Conservation (phyloP, 371 early-diverging fungal species). For the Actinomortierella wolfii region DNA sequence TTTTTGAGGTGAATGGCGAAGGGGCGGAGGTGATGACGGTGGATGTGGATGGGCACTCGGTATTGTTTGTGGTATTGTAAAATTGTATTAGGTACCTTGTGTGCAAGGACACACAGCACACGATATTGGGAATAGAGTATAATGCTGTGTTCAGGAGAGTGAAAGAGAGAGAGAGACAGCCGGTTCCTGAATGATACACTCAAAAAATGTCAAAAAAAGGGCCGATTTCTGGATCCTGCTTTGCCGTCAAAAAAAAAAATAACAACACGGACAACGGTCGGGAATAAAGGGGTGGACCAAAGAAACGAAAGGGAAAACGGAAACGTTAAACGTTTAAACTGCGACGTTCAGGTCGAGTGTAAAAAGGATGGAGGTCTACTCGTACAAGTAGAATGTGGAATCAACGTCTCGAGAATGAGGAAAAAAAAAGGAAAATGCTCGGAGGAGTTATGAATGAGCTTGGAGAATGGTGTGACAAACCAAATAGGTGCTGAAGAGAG, state of each 20-base stretch:
- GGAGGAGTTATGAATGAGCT: conserved; percentile 28
- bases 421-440: background rate
- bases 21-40: conserved; percentile 12
- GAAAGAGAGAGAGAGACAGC: background rate
- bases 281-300: too few species aligned
- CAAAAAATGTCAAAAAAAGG: too few species aligned
- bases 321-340: conserved; percentile 6
- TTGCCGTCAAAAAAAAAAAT: too few species aligned
- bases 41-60: conserved; percentile 5
- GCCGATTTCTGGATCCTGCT: too few species aligned
- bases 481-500: conserved; percentile 2
- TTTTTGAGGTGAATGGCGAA: conserved; percentile 40
- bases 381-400: conserved; percentile 28
- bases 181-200: background rate
- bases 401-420: background rate
- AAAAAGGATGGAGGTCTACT: conserved; percentile 7
- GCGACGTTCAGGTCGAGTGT: conserved; percentile 1
- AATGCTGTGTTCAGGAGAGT: background rate
- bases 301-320: too few species aligned
- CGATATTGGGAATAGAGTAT: background rate
- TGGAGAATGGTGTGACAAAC: conserved; percentile 5
- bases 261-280: too few species aligned
- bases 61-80: conserved; percentile 4
- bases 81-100: background rate
- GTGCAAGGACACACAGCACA: background rate